phyloP scores from a whole-genome alignment of 2,329 filamentous ascomycete species.

The Fusarium sp. region DNA sequence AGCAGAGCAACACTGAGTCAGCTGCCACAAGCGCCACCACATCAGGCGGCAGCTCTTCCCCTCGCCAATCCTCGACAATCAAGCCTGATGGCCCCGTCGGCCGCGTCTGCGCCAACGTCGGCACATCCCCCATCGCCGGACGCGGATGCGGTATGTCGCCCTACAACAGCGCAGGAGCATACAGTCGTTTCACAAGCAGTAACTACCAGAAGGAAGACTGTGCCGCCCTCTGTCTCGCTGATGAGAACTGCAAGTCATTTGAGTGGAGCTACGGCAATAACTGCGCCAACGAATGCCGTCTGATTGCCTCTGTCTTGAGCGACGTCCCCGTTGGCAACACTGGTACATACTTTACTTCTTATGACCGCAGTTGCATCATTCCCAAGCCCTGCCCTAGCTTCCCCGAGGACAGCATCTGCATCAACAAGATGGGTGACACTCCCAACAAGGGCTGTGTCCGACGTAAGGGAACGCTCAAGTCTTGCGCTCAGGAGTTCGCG shows the following conservation, averaged over 20 bases:
- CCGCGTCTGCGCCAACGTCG: background rate
- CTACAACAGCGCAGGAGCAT: conserved; percentile 1
- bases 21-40: background rate
- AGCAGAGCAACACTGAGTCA: background rate
- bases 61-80: background rate
- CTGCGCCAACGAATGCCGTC: background rate
- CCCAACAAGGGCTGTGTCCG: background rate
- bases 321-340: background rate
- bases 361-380: conserved; percentile 5
- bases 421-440: conserved; percentile 3
- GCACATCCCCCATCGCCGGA: background rate
- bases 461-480: conserved; percentile 1
- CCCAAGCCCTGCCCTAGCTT: background rate
- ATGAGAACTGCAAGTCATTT: background rate
- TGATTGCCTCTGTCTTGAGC: background rate
- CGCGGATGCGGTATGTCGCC: conserved; percentile 3
- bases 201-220: conserved; percentile 6
- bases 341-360: background rate
- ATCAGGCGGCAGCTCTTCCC: background rate
- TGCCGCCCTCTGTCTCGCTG: background rate
- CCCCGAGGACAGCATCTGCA: background rate
- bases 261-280: background rate
- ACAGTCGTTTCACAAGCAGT: background rate
- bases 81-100: conserved; percentile 2
- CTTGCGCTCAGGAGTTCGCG: background rate